Percentiles rank a stretch among this genome's conserved stretches.
Conservation (phyloP, 2,329 filamentous ascomycete genomes). For the Penicillium oxalicum region DNA sequence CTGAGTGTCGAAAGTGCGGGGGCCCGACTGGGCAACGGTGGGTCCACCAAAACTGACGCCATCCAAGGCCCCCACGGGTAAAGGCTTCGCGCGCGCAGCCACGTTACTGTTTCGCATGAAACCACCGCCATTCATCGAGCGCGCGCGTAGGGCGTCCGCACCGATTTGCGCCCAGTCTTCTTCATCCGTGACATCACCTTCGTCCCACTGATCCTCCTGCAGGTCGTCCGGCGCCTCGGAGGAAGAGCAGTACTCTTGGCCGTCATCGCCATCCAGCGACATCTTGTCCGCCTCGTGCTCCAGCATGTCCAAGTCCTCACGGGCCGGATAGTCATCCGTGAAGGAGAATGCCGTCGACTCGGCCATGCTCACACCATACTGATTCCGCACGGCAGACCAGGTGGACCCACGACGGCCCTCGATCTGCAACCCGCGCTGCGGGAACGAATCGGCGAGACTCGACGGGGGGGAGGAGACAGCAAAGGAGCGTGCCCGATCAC, state of each 20-base stretch:
- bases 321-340: constrained; percentile 57
- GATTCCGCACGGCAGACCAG: constrained; percentile 33
- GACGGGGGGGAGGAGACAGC: constrained; percentile 47
- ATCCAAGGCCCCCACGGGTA: constrained; percentile 15
- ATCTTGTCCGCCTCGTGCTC: constrained; percentile 91
- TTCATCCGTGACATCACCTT: constrained; percentile 86
- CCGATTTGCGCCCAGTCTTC: constrained; percentile 93
- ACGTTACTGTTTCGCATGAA: constrained; percentile 31
- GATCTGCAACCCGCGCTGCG: constrained; percentile 44
- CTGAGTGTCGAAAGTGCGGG: constrained; percentile 34
- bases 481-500: constrained; percentile 22
- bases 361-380: constrained; percentile 57
- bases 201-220: constrained; percentile 70
- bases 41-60: constrained; percentile 24
- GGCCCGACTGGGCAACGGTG: constrained; percentile 38
- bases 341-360: constrained; percentile 72
- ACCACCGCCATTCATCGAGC: constrained; percentile 46
- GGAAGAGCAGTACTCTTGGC: constrained; percentile 59
- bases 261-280: constrained; percentile 70
- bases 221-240: constrained; percentile 62
- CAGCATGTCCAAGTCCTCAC: constrained; percentile 59
- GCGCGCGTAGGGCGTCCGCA: constrained; percentile 72
- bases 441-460: constrained; percentile 45
- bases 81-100: constrained; percentile 17
- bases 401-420: constrained; percentile 30